phyloP scores from a whole-genome alignment of 2,329 filamentous ascomycete species.

The Ascochyta clinopodiicola region DNA sequence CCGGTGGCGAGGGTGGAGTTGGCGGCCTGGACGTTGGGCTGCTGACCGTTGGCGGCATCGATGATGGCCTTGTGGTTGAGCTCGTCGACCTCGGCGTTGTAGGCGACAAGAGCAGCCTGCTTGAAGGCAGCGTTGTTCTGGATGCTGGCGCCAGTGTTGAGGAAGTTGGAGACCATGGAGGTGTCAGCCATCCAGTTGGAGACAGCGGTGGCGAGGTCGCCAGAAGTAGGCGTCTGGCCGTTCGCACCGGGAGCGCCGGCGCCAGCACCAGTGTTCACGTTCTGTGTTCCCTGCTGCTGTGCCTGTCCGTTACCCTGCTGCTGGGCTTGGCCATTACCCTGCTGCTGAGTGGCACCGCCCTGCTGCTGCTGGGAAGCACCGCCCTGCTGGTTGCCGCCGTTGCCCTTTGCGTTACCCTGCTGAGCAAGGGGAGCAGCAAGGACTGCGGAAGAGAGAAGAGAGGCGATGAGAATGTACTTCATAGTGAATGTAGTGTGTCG shows the following conservation, averaged over 20 bases:
- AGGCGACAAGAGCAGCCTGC: constrained; percentile 45
- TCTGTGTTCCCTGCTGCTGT: constrained; percentile 12
- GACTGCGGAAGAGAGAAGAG: constrained; percentile 41
- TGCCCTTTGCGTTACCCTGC: constrained; percentile 24
- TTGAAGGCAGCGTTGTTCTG: constrained; percentile 46
- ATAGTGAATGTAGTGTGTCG: constrained; percentile 33
- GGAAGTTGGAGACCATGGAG: constrained; percentile 48
- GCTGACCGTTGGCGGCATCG: constrained; percentile 34
- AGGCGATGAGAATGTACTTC: constrained; percentile 47
- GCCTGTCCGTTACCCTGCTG: constrained; percentile 15
- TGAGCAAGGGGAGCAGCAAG: constrained; percentile 42
- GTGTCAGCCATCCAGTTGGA: constrained; percentile 49
- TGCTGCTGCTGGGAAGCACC: constrained; percentile 1
- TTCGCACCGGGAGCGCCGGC: constrained; percentile 3
- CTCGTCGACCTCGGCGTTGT: constrained; percentile 49
- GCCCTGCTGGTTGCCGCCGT: constrained; percentile 11
- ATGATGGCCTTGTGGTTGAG: constrained; percentile 49
- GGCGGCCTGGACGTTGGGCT: constrained; percentile 42
- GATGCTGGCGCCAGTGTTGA: constrained; percentile 42
- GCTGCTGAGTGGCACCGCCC: constrained; percentile 4
- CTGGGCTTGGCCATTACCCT: neutral
- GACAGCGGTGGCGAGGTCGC: constrained; percentile 44
- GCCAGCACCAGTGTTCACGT: constrained; percentile 18
- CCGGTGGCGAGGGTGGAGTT: constrained; percentile 47
- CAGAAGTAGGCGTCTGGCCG: constrained; percentile 35